Base-by-base conservation (phyloP, 108 stramenopile genomes). In the Heterococcus sp. region DNA sequence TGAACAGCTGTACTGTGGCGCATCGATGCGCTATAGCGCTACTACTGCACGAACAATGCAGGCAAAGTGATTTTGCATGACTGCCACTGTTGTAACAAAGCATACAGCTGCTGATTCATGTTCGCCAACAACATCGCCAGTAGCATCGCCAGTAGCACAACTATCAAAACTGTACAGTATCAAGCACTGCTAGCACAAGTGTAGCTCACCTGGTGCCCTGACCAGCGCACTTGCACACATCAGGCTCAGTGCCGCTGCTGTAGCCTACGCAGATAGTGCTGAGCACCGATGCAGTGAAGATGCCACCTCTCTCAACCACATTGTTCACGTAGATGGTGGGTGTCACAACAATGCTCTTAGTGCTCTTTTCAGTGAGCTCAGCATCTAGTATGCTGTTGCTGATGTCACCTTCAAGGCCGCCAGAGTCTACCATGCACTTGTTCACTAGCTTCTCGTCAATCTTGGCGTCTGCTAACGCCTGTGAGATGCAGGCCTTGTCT, bases 201-300 rank as follows among this genome's bases (percentile, higher is more conserved):
- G 46, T 21, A 14, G 8, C 46, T 58, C 14, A 58, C 46, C 46
- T 58, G 46, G 46, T 14, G 8, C 46, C 46, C 65, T 80, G 78
- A 35, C 78, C 78, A 32, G 78, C 78, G 71, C 78, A 80, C 0
- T 65, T 33, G 38, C 73, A 58, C 2, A 84, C 76, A 37, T 76
- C 39, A 35, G 82, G 94, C 26, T 75, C 72, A 21, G 93, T 92
- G 39, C 93, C 94, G 5, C 86, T 73, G n/a, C 83, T 73, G 80
- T 88, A 97, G 69, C 92, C 94, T 0, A 95, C 90, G 84, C 96
- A 97, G 71, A 97, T 93, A 29, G 95, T 93, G 64, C 89, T 89
- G 35, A 97, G 93, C 27, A 94, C 92, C n/a, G 85, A 88, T 0
- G 84, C 73, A 30, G 88, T 72, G 58, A 85, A 84, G 68, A 95